Evolutionary conservation across 805 yeast genomes (phyloP).

Genomic region (Barnettozyma wickerhamii): DNA sequence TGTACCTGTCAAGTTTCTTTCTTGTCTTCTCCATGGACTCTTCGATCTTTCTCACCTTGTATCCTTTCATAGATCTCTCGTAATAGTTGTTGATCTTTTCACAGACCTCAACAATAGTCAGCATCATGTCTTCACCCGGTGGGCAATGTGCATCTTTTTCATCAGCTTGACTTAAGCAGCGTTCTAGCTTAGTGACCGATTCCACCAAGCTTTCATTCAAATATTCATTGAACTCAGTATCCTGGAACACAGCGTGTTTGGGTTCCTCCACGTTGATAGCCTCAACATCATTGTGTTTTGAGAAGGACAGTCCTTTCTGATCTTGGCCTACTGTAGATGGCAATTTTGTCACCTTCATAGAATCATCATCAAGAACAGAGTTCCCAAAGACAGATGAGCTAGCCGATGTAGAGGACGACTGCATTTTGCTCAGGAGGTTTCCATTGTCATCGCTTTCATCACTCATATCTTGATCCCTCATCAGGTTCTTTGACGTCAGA

Average conservation of each 20-base stretch:
- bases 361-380: conserved; percentile 7
- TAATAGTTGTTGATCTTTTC: conserved; percentile 20
- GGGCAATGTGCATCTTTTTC: background rate
- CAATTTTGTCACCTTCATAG: conserved; percentile 4
- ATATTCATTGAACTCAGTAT: background rate
- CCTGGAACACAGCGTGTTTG: conserved; percentile 1
- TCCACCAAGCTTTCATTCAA: conserved; percentile 13
- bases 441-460: too few relatives aligned
- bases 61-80: conserved; percentile 7
- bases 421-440: background rate
- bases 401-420: conserved; percentile 6
- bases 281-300: too few relatives aligned
- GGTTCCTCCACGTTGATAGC: background rate
- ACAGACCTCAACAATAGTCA: conserved; percentile 10
- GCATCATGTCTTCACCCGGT: background rate
- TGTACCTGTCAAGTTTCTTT: conserved; percentile 36
- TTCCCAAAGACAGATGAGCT: conserved; percentile 5
- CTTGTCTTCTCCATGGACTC: conserved; percentile 4
- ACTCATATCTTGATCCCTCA: background rate
- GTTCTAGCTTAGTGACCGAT: conserved; percentile 21
- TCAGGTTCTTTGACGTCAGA: background rate
- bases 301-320: too few relatives aligned
- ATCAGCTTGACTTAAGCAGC: background rate
- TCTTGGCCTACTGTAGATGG: conserved; percentile 7
- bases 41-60: conserved; percentile 9